Evolutionary conservation across 306 rosid genomes (phyloP).

Genomic region (Trifolium pratense): DNA sequence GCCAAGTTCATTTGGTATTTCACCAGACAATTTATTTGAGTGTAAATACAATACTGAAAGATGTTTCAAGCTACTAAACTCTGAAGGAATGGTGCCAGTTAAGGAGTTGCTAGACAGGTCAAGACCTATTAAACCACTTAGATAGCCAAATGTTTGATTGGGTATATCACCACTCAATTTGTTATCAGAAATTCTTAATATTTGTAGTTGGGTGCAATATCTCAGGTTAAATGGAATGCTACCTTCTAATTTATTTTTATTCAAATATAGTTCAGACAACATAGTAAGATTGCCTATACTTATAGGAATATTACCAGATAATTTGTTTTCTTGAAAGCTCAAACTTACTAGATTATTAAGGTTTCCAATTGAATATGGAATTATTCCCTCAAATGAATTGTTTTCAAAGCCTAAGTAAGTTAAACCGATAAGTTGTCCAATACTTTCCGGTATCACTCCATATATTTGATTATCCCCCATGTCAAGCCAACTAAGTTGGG

Average conservation of each 20-base stretch:
- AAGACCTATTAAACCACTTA: background rate
- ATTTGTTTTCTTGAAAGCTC: background rate
- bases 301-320: conserved; percentile 26
- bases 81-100: conserved; percentile 36
- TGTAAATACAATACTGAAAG: background rate
- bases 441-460: conserved; percentile 37
- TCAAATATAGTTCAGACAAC: background rate
- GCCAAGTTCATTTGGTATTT: conserved; percentile 38
- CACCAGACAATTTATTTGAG: conserved; percentile 33
- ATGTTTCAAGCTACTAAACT: conserved; percentile 31
- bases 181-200: background rate
- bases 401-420: background rate
- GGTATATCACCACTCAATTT: conserved; percentile 39
- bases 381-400: conserved; percentile 33
- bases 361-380: conserved; percentile 45
- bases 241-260: conserved; percentile 25
- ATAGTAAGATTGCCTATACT: conserved; percentile 36
- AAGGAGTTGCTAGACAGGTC: conserved; percentile 1
- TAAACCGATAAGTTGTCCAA: conserved; percentile 37
- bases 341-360: conserved; percentile 18
- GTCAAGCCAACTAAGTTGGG: background rate
- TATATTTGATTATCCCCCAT: conserved; percentile 3
- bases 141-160: conserved; percentile 5
- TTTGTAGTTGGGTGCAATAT: conserved; percentile 19
- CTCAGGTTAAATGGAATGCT: conserved; percentile 26